Base-by-base conservation (phyloP, 495 filamentous ascomycete species). In the Daldinia vernicosa region DNA sequence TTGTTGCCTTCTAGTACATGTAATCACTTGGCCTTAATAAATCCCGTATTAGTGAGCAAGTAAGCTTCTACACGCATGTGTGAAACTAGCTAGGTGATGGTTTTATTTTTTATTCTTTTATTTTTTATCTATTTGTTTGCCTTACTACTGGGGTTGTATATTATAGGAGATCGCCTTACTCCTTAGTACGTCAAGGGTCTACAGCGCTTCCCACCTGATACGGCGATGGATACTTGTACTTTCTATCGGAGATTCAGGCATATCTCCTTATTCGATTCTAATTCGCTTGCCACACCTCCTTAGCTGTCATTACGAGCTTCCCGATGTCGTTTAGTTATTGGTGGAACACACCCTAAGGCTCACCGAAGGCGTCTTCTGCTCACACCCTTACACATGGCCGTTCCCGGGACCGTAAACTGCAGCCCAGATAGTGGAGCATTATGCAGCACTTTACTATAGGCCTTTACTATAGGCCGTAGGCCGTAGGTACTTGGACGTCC, bases 391-490 rank as follows among this genome's bases (percentile, higher is more conserved):
- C 71, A 57, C 53, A 67, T 54, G 40, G 53, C 67, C 55, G 67
- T 71, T 67, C 63, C 66, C 65, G 47, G 59, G 60, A 40, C 67
- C 59, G 62, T 47, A 69, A 63, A 69, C 50, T 73, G 70, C 70
- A 73, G 70, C 70, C 70, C 70, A 62, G 70, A 73, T 73, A 58
- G 70, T 73, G 70, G 70, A 69, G 40, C 66, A 63, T 40, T 24
- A 54, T 66, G 61, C 62, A 73, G 51, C 22, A 66, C 54, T 57
- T 53, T 53, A 53, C 61, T 66, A 63, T 58, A 59, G 45, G 52
- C 53, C 39, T 2, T 27, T 1, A 4, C 26, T 4, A 15, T 40
- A 40, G 6, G 32, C 32, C 37, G 37, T 40, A 40, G 37, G 43
- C 8, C 17, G 52, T 65, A 68, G 61, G 62, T 40, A 69, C 27